Base-by-base conservation (phyloP, 1,284 basidiomycete species). In the Ganoderma multipileum region DNA sequence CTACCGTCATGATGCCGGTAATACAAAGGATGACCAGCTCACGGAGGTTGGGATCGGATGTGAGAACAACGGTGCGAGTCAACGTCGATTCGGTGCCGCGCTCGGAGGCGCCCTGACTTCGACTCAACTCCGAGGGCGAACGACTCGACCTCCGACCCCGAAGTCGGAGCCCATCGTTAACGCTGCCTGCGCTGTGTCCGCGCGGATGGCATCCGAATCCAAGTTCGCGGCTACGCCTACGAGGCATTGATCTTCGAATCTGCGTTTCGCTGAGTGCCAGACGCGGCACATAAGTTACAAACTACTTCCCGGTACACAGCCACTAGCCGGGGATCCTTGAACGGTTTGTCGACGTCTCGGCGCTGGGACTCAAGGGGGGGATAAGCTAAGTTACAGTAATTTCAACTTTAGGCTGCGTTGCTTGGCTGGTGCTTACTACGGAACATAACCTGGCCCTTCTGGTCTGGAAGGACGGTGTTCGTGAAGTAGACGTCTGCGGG, bases 401-500 rank as follows among this genome's bases (percentile, higher is more conserved):
- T 23, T 14, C 4, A 38, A 20, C 11, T 42, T 42, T 7, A 16
- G 16, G 41, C 33, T 33, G 33, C 41, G 16, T 3, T 6, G 7
- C 41, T 18, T 16, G 36, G 5, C 47, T 41, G 36, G n/a, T 54
- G 63, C 55, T 58, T 64, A 11, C 63, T 64, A 11, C 63, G 20
- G 54, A 64, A 64, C 36, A 57, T 39, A 11, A 64, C 16, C 63
- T 58, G 28, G 4, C 23, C 63, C 20, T 18, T 55, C 47, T 28
- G 41, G 38, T 64, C 42, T 4, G 63, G 63, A 3, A 52, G 20
- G 38, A 61, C 62, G 52, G 12, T 52, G n/a, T 44, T 47, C 26
- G 33, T 41, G 42, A 64, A 38, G 57, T 38, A 23, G 20, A 38
- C 5, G 61, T 61, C 68, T 68, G 41, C 12, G 16, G 41, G 41